A percentile compares a stretch with the other conserved stretches of the same genome.
These are phyloP conservation scores for Pachysandra terminalis DNA, from an alignment of 164 flowering plant genomes.

Conservation along the genomic window DNA sequence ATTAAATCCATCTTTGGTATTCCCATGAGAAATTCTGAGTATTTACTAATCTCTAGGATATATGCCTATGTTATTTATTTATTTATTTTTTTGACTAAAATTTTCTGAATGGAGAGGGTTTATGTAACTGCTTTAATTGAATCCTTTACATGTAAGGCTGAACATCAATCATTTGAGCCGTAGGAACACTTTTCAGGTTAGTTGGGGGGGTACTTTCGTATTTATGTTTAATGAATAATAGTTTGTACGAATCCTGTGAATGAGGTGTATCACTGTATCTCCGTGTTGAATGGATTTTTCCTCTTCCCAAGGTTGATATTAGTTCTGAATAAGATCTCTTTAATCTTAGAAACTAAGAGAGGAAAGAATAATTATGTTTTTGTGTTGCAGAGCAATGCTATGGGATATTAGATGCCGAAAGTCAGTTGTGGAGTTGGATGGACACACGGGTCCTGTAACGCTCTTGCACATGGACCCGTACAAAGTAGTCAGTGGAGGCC, in stretches of 20 bases:
- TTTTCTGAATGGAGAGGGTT: background rate
- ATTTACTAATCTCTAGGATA: background rate
- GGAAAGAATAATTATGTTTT: background rate
- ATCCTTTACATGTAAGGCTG: too few relatives aligned
- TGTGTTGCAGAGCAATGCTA: slow-evolving; percentile 49
- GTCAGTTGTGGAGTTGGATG: slow-evolving; percentile 50
- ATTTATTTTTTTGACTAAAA: too few relatives aligned
- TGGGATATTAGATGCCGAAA: slow-evolving; percentile 55
- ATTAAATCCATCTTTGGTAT: too few relatives aligned
- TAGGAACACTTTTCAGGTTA: too few relatives aligned
- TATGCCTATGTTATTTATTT: background rate
- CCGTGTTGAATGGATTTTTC: too few relatives aligned
- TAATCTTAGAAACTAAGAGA: background rate
- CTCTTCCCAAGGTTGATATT: background rate
- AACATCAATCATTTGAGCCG: too few relatives aligned
- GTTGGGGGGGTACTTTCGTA: too few relatives aligned
- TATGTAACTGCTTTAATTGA: background rate
- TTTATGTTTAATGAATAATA: too few relatives aligned
- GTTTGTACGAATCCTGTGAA: too few relatives aligned
- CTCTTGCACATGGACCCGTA: slow-evolving; percentile 54
- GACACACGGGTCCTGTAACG: slow-evolving; percentile 47
- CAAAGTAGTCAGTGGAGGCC: slow-evolving; percentile 59
- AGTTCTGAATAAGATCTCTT: background rate
- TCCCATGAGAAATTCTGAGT: background rate
- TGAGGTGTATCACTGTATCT: too few relatives aligned